Base-by-base conservation (phyloP, 495 filamentous ascomycete species). In the Friedmanniomyces simplex region DNA sequence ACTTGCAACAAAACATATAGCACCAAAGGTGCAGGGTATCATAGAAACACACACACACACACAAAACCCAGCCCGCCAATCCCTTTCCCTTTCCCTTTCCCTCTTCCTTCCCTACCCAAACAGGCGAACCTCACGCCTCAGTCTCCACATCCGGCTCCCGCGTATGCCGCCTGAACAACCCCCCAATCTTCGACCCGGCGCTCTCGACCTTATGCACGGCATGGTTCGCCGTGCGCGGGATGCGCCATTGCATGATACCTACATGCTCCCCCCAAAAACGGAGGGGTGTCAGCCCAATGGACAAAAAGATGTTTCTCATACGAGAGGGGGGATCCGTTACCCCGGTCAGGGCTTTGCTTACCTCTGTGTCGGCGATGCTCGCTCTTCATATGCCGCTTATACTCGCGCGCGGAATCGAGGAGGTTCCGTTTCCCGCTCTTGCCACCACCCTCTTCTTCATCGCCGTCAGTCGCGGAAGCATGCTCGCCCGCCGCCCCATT, bases 271-370 rank as follows among this genome's bases (percentile, higher is more conserved):
- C n/a, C 14, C 14, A n/a, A 3, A 46, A 18, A 52, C 2, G 24
- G 18, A n/a, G 5, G 47, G 6, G 47, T 14, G 26, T n/a, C 16
- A 32, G 22, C 26, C n/a, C n/a, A n/a, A n/a, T n/a, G n/a, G n/a
- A n/a, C n/a, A n/a, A n/a, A n/a, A n/a, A n/a, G 18, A 53, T 53
- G 50, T 69, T 65, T 64, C 72, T 75, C 72, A n/a, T 71, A 77
- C 63, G 76, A 74, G n/a, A 74, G 76, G 75, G 21, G 74, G 13
- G 2, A 32, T 10, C 3, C 10, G 28, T 32, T 3, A 32, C 28
- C 28, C 28, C 4, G 28, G 3, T 10, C 4, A 32, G 4, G 28
- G 10, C 28, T 32, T 32, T 3, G 10, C 28, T 32, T 10, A 32
- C 74, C 74, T 39, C 72, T 58, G 62, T 77, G 68, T 53, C 62